Conservation (phyloP, 192 early-diverging fungal genomes). For the Backusella westeae region DNA sequence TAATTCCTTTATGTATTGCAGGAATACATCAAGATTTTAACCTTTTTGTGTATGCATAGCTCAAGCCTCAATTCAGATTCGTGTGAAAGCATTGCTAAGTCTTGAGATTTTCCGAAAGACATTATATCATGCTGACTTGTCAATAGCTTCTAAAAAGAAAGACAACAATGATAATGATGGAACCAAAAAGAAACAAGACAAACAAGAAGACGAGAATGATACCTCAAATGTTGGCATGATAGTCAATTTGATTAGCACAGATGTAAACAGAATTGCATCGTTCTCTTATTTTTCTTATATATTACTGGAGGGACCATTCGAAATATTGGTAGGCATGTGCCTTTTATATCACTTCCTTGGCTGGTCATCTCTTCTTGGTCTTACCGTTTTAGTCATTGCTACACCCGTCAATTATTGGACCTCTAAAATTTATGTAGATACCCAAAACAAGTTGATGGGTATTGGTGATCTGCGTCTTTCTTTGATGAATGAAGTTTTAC, state of each 20-base stretch:
- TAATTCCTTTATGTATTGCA: slow-evolving; percentile 12
- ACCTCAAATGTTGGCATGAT: slow-evolving; percentile 52
- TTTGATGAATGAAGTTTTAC: slow-evolving; percentile 54
- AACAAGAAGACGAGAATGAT: slow-evolving; percentile 25
- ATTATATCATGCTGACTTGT: slow-evolving; percentile 46
- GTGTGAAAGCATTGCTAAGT: slow-evolving; percentile 22
- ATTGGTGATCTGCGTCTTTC: slow-evolving; percentile 75
- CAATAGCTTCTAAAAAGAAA: slow-evolving; percentile 8
- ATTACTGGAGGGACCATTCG: slow-evolving; percentile 54
- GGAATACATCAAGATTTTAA: slow-evolving; percentile 13
- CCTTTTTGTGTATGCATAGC: neutral
- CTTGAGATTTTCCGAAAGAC: slow-evolving; percentile 65
- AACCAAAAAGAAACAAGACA: slow-evolving; percentile 18
- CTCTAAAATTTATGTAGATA: slow-evolving; percentile 27
- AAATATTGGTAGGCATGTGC: slow-evolving; percentile 61
- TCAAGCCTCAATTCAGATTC: slow-evolving; percentile 29
- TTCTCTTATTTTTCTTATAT: slow-evolving; percentile 47
- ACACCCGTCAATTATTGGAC: slow-evolving; percentile 38
- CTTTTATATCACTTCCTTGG: slow-evolving; percentile 79
- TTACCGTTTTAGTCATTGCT: slow-evolving; percentile 50
- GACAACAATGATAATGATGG: slow-evolving; percentile 34
- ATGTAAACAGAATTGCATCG: slow-evolving; percentile 58
- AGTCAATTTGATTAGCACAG: slow-evolving; percentile 71
- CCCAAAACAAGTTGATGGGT: slow-evolving; percentile 59
- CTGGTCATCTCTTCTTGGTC: slow-evolving; percentile 69